Conservation (phyloP, 768 basidiomycete genomes). For the Scleroderma citrinum region DNA sequence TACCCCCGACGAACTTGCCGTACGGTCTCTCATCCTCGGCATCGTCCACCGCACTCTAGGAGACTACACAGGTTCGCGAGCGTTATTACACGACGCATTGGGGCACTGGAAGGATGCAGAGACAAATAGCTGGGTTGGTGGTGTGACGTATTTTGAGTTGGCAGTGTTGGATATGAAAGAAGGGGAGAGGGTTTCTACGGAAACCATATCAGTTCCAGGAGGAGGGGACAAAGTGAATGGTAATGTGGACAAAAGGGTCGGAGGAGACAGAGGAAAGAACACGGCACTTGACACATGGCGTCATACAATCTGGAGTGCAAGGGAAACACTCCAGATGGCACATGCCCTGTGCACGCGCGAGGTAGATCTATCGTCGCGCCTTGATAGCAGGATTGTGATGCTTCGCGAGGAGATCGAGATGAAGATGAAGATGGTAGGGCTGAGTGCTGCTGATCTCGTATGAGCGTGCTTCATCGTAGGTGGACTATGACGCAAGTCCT, state of each 20-base stretch:
- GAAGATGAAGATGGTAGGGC: slow-evolving; percentile 48
- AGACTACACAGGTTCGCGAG: slow-evolving; percentile 38
- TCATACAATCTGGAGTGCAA: slow-evolving; percentile 41
- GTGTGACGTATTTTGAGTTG: slow-evolving; percentile 63
- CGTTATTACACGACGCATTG: slow-evolving; percentile 48
- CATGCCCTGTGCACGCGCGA: slow-evolving; percentile 42
- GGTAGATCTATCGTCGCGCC: slow-evolving; percentile 57
- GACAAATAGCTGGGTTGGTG: slow-evolving; percentile 63
- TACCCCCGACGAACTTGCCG: slow-evolving; percentile 63
- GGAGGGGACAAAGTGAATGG: slow-evolving; percentile 11
- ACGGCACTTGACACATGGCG: slow-evolving; percentile 37
- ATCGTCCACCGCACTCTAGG: slow-evolving; percentile 56
- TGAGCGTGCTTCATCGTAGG: too few species aligned
- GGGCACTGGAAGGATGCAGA: slow-evolving; percentile 34
- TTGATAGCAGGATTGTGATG: slow-evolving; percentile 68
- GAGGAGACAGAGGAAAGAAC: neutral
- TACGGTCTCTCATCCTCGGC: slow-evolving; percentile 66
- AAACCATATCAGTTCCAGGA: too few species aligned
- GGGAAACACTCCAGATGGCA: slow-evolving; percentile 47
- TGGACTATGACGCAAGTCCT: slow-evolving; percentile 7
- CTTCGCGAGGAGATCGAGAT: slow-evolving; percentile 60
- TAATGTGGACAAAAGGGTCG: too few species aligned
- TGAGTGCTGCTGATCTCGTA: too few species aligned
- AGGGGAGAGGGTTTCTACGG: slow-evolving; percentile 33
- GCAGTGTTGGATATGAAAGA: slow-evolving; percentile 68